Evolutionary conservation across 345 rosid species (phyloP), one percentile per base, ranked within the genome.

Genomic region (Arabis alpina): DNA sequence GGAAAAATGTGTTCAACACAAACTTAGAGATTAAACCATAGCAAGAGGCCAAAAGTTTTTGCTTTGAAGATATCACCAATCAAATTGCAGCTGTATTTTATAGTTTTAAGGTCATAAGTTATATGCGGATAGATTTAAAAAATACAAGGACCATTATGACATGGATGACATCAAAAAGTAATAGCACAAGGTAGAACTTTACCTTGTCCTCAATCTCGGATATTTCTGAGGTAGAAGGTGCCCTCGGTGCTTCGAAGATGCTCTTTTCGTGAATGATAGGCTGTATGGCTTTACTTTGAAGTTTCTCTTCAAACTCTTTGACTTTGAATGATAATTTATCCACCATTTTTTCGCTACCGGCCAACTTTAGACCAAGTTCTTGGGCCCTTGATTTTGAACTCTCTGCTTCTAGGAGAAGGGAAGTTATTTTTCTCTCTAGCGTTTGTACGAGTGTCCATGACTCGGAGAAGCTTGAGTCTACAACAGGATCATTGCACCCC

Each of bases 171-270:
- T 25, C 37, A 61, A 68, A n/a, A 11, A 54, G 44, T 41, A 49
- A 55, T 41, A 68, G 48, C 51, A 53, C n/a, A 54, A 43, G 58
- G 48, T 16, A 25, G 53, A 61, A 11, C 25, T 64, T 66, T 69
- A 93, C 98, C 86, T 24, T 76, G 73, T 89, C 97, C 74, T 93
- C 97, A 42, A 86, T 81, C 83, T 93, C 96, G 15, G 94, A 85
- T 84, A 87, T 91, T 81, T 88, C 96, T 53, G 96, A 89, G 48
- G 85, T 85, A 67, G 82, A 73, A 50, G 90, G 80, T 73, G 66
- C 59, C 56, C 86, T 63, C 42, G 92, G 78, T 73, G 82, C 80
- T 83, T 90, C 92, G 48, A 80, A 86, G 62, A 87, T 80, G 80
- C 92, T 79, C 75, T 87, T 87, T 73, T 89, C 97, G 75, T 81